Evolutionary conservation across 352 stramenopile genomes (phyloP).

Genomic region (Pythium graminicola): DNA sequence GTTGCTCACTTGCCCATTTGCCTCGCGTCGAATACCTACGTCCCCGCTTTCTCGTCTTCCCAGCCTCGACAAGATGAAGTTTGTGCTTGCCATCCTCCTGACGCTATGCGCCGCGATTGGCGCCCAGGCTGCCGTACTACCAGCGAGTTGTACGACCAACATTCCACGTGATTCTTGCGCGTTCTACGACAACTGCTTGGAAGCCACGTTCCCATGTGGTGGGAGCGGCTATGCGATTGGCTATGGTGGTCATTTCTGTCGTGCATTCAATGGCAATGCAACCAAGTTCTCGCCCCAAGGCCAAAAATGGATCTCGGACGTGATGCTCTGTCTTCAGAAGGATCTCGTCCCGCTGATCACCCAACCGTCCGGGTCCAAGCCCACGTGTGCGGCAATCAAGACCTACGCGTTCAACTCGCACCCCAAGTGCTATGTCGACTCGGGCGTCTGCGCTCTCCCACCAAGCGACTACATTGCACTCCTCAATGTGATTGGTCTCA

Average conservation of each 20-base stretch:
- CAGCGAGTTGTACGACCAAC: conserved; percentile 14
- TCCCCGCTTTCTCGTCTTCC: background rate
- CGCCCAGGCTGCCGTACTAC: conserved; percentile 11
- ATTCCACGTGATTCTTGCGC: conserved; percentile 26
- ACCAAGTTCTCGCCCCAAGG: conserved; percentile 22
- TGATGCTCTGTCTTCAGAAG: conserved; percentile 28
- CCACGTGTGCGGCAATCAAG: conserved; percentile 21
- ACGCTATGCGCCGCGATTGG: conserved; percentile 7
- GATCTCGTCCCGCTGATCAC: conserved; percentile 22
- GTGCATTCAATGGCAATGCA: conserved; percentile 20
- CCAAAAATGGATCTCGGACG: conserved; percentile 26
- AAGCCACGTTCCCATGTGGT: conserved; percentile 23
- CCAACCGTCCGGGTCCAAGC: conserved; percentile 4
- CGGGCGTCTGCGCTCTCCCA: conserved; percentile 26
- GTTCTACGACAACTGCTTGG: conserved; percentile 28
- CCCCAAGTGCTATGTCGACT: conserved; percentile 27
- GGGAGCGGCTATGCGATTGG: conserved; percentile 20
- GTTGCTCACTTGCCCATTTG: conserved; percentile 17
- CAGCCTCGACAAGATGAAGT: conserved; percentile 10
- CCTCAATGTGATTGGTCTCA: conserved; percentile 25
- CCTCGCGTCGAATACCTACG: too few relatives aligned
- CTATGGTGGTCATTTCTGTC: conserved; percentile 29
- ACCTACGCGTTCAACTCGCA: conserved; percentile 30
- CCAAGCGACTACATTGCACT: conserved; percentile 23
- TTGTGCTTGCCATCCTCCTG: conserved; percentile 8